Percentiles rank a stretch among this genome's conserved stretches.
Conservation (phyloP, 1,284 basidiomycete genomes). For the Puccinia triticina region DNA sequence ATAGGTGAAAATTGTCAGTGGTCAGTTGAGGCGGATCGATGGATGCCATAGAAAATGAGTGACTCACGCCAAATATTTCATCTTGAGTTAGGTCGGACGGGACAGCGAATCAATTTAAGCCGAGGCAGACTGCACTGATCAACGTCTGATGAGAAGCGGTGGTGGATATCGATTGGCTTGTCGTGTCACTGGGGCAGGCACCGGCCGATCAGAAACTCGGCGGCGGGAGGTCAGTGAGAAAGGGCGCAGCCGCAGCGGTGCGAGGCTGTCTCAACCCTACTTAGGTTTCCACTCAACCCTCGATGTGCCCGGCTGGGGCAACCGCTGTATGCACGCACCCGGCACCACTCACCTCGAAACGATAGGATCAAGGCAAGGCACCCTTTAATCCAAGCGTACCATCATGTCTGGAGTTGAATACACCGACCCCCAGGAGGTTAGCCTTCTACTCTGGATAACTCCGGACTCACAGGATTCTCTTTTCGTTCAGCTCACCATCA, state of each 20-base stretch:
- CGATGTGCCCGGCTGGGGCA: neutral
- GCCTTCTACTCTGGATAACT: neutral
- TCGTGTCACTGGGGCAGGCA: neutral
- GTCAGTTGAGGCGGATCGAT: constrained; percentile 53
- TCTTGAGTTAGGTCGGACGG: constrained; percentile 24
- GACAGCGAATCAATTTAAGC: constrained; percentile 52
- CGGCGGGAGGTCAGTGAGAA: neutral
- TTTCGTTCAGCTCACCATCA: neutral
- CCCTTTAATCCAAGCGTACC: neutral
- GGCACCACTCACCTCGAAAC: no score
- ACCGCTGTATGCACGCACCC: neutral
- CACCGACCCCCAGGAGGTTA: constrained; percentile 75
- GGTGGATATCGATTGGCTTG: constrained; percentile 7
- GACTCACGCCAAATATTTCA: constrained; percentile 37
- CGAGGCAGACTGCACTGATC: constrained; percentile 50
- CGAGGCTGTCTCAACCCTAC: neutral
- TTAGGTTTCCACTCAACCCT: neutral
- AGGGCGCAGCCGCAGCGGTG: constrained; percentile 40
- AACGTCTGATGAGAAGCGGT: constrained; percentile 39
- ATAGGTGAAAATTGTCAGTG: constrained; percentile 58
- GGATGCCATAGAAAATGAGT: constrained; percentile 25
- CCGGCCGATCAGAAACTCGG: neutral
- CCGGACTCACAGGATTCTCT: neutral
- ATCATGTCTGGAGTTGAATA: constrained; percentile 71
- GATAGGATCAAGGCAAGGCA: constrained; percentile 2